A percentile compares a stretch with the other conserved stretches of the same genome.
Conservation (phyloP, 352 stramenopile species). For the Phytophthora pisi region DNA sequence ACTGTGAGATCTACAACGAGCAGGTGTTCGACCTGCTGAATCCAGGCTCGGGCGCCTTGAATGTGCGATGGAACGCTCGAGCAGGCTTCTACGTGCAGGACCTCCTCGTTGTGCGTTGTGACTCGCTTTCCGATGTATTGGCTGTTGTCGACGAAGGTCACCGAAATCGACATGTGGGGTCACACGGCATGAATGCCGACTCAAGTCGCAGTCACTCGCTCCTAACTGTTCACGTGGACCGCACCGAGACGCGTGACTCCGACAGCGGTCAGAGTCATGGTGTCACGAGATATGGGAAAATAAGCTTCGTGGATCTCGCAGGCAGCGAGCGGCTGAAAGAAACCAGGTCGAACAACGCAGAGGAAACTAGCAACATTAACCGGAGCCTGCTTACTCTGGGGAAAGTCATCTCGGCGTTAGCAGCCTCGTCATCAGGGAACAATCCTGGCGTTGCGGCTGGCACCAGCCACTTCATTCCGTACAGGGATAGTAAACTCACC, state of each 20-base stretch:
- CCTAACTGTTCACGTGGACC: constrained; percentile 76
- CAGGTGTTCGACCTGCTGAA: constrained; percentile 83
- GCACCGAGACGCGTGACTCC: constrained; percentile 50
- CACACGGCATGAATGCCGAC: constrained; percentile 82
- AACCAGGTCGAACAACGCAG: constrained; percentile 68
- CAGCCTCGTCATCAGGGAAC: constrained; percentile 37
- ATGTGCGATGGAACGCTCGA: constrained; percentile 74
- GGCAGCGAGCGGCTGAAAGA: constrained; percentile 80
- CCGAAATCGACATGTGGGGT: constrained; percentile 65
- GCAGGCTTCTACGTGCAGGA: constrained; percentile 84
- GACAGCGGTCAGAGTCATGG: constrained; percentile 43
- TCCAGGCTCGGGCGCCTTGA: constrained; percentile 58
- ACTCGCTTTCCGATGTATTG: constrained; percentile 74
- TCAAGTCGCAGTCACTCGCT: constrained; percentile 83
- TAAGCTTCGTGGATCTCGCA: constrained; percentile 84
- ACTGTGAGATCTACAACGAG: constrained; percentile 89
- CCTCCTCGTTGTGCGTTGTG: constrained; percentile 74
- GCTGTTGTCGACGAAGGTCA: constrained; percentile 80
- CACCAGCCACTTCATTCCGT: constrained; percentile 65
- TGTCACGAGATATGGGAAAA: constrained; percentile 71
- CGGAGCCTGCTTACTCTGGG: constrained; percentile 80
- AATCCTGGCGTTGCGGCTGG: not conserved
- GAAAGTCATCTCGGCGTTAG: constrained; percentile 86
- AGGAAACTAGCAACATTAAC: constrained; percentile 89
- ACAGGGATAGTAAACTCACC: constrained; percentile 87